Conservation (phyloP, 2,329 filamentous ascomycete species). For the Neofusicoccum umdonicola region DNA sequence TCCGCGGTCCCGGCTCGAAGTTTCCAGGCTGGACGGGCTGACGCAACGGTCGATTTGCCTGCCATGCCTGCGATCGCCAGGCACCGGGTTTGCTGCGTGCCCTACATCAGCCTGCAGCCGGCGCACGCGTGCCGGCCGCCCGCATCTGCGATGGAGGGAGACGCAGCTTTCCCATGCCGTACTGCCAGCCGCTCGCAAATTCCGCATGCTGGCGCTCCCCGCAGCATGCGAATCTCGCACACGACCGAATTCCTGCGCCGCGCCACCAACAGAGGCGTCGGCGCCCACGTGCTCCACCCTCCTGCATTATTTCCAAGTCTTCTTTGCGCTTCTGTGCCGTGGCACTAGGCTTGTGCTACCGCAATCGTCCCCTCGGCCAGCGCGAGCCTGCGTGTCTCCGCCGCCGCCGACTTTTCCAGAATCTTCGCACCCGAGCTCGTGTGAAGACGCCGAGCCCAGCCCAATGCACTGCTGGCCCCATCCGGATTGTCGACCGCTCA, state of each 20-base stretch:
- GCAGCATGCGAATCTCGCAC: constrained; percentile 1
- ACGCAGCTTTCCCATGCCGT: not conserved
- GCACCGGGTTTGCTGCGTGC: not conserved
- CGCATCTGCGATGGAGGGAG: not conserved
- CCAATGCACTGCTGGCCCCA: not conserved
- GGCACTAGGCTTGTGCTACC: not conserved
- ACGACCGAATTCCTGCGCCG: not conserved
- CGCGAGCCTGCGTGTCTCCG: not conserved
- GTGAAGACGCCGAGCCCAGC: not conserved
- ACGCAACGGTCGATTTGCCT: not conserved
- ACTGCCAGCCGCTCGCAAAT: not conserved
- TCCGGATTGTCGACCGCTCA: not conserved
- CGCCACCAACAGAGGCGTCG: not conserved
- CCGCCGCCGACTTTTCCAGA: not conserved
- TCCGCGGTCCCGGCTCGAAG: not conserved
- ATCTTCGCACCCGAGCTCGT: not conserved
- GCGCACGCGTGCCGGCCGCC: not conserved
- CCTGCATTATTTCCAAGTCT: not conserved
- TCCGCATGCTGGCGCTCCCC: not conserved
- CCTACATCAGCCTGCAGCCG: not conserved
- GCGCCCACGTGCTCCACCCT: constrained; percentile 1
- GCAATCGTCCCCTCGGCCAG: no score
- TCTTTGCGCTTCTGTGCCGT: not conserved
- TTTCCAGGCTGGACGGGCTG: not conserved
- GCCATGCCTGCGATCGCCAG: constrained; percentile 1